Conservation (phyloP, 345 rosid genomes). For the Salix exigua region DNA sequence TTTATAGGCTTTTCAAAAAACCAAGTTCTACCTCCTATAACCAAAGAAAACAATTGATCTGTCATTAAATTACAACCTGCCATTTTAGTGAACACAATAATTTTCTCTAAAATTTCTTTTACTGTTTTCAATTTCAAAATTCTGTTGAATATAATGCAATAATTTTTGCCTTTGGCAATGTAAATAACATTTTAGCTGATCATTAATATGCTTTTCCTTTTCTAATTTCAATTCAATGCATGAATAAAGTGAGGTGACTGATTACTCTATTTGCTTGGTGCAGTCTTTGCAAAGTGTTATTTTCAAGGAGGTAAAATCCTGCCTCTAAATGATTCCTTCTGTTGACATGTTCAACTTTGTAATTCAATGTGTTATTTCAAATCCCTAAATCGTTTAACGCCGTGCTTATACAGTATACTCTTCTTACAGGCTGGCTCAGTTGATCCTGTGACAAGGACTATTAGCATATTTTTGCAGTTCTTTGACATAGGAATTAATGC, state of each 20-base stretch:
- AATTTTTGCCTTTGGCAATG: not conserved
- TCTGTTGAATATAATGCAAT: not conserved
- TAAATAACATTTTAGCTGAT: not conserved
- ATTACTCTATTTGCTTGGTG: conserved; percentile 29
- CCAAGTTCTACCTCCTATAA: not conserved
- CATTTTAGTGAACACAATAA: not conserved
- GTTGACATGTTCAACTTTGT: not conserved
- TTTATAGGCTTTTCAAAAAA: too few relatives aligned
- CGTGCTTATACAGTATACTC: conserved; percentile 6
- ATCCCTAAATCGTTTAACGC: not conserved
- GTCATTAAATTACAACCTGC: not conserved
- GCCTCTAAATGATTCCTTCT: conserved; percentile 5
- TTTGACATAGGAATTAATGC: conserved; percentile 96
- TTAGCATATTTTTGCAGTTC: conserved; percentile 79
- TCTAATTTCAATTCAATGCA: conserved; percentile 1
- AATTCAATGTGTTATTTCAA: not conserved
- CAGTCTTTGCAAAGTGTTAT: conserved; percentile 98
- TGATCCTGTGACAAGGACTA: conserved; percentile 89
- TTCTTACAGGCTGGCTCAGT: conserved; percentile 84
- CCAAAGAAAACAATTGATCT: not conserved
- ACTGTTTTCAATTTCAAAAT: not conserved
- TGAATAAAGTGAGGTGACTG: conserved; percentile 15
- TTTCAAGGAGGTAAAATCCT: conserved; percentile 75
- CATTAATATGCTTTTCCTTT: not conserved
- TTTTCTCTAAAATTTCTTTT: not conserved